phyloP scores from a whole-genome alignment of 306 rosid species.

The Malus orientalis region DNA sequence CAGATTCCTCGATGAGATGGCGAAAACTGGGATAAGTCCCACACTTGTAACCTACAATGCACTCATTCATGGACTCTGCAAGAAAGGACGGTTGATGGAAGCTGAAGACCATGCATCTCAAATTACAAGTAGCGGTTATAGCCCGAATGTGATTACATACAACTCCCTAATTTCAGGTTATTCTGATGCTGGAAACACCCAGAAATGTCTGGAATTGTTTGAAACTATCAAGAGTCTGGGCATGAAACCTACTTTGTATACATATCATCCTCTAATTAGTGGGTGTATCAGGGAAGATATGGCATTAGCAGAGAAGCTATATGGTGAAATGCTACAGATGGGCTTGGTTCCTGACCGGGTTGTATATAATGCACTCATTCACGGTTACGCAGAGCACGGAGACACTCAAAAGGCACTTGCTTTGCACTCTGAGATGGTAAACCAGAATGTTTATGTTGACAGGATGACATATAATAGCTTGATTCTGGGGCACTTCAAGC shows the following conservation, averaged over 20 bases:
- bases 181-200: slow-evolving; percentile 37
- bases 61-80: slow-evolving; percentile 63
- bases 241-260: slow-evolving; percentile 53
- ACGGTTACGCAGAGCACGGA: slow-evolving; percentile 47
- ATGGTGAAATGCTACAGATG: slow-evolving; percentile 46
- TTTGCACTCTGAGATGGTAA: slow-evolving; percentile 49
- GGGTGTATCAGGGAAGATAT: slow-evolving; percentile 45
- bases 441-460: slow-evolving; percentile 44
- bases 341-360: slow-evolving; percentile 54
- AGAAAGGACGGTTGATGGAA: slow-evolving; percentile 43
- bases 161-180: slow-evolving; percentile 74
- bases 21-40: slow-evolving; percentile 33
- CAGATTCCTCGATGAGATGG: slow-evolving; percentile 56
- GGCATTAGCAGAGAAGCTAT: slow-evolving; percentile 39
- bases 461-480: slow-evolving; percentile 73
- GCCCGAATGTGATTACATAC: slow-evolving; percentile 68
- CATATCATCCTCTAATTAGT: slow-evolving; percentile 59
- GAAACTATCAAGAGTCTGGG: slow-evolving; percentile 51
- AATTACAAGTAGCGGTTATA: slow-evolving; percentile 36
- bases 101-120: slow-evolving; percentile 50
- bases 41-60: slow-evolving; percentile 69
- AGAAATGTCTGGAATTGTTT: slow-evolving; percentile 54
- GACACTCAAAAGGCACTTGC: slow-evolving; percentile 43
- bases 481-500: slow-evolving; percentile 58
- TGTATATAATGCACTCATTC: slow-evolving; percentile 50